Evolutionary conservation across 2,329 filamentous ascomycete genomes (phyloP).

Genomic region (Penicillium sp.): DNA sequence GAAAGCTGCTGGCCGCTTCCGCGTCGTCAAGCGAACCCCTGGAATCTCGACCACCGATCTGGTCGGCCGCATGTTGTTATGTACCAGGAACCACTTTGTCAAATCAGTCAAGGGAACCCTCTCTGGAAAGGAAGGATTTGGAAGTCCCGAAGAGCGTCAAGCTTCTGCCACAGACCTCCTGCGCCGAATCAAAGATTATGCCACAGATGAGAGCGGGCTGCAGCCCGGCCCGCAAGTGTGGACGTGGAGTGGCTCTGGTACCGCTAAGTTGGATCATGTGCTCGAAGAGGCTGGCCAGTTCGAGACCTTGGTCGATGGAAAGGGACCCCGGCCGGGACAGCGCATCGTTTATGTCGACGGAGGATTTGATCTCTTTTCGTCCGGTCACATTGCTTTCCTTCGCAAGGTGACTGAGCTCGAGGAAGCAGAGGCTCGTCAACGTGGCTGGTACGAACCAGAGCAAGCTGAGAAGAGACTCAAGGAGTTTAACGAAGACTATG

Average conservation of each 20-base stretch:
- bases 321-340: constrained; percentile 73
- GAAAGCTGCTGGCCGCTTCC: constrained; percentile 90
- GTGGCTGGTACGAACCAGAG: constrained; percentile 74
- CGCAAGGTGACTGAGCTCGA: constrained; percentile 74
- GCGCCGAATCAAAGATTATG: constrained; percentile 79
- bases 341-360: constrained; percentile 93
- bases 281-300: constrained; percentile 66
- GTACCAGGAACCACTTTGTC: constrained; percentile 93
- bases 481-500: constrained; percentile 70
- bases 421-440: constrained; percentile 64
- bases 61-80: constrained; percentile 96
- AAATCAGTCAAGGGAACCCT: constrained; percentile 71
- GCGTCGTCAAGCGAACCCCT: constrained; percentile 93
- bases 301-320: constrained; percentile 68
- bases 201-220: constrained; percentile 79
- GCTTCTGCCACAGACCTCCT: constrained; percentile 68
- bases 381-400: constrained; percentile 94
- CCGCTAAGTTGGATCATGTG: constrained; percentile 38
- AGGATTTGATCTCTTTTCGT: constrained; percentile 94
- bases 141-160: constrained; percentile 66
- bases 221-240: constrained; percentile 80
- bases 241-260: constrained; percentile 65
- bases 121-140: constrained; percentile 70
- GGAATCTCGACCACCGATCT: constrained; percentile 97
- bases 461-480: constrained; percentile 63